Evolutionary conservation across 305 asterid genomes (phyloP), one percentile per base, ranked within the genome.

Genomic region (Ilex paraguariensis): DNA sequence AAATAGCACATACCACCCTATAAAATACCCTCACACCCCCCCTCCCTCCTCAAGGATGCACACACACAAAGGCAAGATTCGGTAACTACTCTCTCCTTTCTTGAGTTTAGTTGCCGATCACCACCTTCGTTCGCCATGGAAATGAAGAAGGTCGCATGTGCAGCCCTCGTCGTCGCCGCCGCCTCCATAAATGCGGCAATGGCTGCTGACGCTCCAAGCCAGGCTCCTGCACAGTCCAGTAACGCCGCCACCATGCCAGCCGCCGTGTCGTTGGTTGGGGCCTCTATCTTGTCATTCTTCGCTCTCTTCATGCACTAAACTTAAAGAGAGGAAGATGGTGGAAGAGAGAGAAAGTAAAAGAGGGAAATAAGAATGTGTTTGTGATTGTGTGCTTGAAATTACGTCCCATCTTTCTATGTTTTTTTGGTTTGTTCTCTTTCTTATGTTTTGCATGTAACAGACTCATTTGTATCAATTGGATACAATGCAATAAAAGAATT

Each of bases 251-350:
- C 81, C 40, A 67, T 84, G 70, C 84, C 91, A 7, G 67, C 72
- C 0, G 42, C 82, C 39, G 83, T 70, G 13, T 64, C 83, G 48
- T 50, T 84, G 50, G 48, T 73, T 2, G 86, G 83, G 10, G 80
- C 80, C 67, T 71, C 87, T 54, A 32, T 79, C 59, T 8, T 82
- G 54, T 79, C 82, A 60, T 82, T 81, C 61, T 64, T 74, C 36
- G 73, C 76, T 12, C 21, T 78, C 49, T 77, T 56, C 69, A 72
- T 75, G 77, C 77, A 75, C 44, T 84, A 71, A 65, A 21, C 50
- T 9, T 54, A 56, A 44, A 46, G 42, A 46, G 13, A 13, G 52
- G 52, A 46, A 46, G 10, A 46, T 46, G 15, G 5, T 46, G 15
- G 4, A 13, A 13, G 52, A 46, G 15, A 13, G 10, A 46, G 4